Conservation (phyloP, 805 yeast species). For the Hanseniaspora lindneri region DNA sequence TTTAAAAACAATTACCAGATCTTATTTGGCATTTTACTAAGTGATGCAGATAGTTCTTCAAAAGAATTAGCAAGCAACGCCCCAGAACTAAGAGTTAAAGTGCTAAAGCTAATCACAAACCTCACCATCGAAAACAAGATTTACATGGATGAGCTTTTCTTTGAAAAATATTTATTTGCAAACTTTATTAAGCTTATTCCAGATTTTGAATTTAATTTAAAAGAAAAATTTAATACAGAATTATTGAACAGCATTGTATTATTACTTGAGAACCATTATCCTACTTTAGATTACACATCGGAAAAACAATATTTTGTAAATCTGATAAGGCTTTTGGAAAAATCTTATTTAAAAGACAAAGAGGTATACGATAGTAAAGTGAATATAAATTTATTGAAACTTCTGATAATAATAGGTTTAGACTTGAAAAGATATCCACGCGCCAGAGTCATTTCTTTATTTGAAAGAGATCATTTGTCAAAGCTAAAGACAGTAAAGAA, state of each 20-base stretch:
- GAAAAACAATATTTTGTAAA: conserved; percentile 3
- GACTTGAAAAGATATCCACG: conserved; percentile 1
- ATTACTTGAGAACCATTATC: conserved; percentile 3
- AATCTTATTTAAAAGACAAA: not conserved
- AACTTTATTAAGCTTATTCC: conserved; percentile 8
- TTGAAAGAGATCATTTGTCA: conserved; percentile 2
- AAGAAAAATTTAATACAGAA: conserved; percentile 3
- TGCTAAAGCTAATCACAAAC: conserved; percentile 7
- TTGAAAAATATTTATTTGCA: conserved; percentile 2
- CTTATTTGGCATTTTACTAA: not conserved
- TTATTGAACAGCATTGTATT: conserved; percentile 3
- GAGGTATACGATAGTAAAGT: not conserved
- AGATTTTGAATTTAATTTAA: conserved; percentile 1
- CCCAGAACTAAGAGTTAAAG: conserved; percentile 2
- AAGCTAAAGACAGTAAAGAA: not conserved
- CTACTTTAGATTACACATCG: not conserved
- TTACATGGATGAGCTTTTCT: not conserved
- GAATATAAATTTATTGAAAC: conserved; percentile 4
- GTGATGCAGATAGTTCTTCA: too few species aligned
- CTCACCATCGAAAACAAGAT: conserved; percentile 9
- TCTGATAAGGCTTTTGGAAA: not conserved
- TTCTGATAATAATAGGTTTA: conserved; percentile 11
- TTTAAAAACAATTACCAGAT: not conserved
- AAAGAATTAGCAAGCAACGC: too few species aligned
- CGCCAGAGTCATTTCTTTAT: conserved; percentile 2